A percentile compares a stretch with the other conserved stretches of the same genome.
These are phyloP conservation scores for Corniculantispora saksenae DNA, from an alignment of 2,329 filamentous ascomycete species.

Conservation along the genomic window DNA sequence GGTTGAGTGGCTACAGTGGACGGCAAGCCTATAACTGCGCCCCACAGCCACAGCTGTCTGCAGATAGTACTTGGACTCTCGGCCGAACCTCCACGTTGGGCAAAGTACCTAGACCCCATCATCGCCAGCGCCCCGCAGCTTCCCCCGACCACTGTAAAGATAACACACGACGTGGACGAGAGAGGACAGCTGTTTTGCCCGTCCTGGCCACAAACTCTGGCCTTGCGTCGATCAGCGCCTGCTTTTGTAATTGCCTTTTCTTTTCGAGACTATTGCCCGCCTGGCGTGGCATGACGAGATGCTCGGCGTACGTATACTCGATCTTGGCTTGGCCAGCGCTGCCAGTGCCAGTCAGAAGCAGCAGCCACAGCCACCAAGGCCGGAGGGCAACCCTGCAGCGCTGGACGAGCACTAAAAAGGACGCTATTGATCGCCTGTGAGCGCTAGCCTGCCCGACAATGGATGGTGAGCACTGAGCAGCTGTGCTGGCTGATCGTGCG, in stretches of 20 bases:
- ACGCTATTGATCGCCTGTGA: constrained; percentile 2
- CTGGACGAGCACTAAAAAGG: background rate
- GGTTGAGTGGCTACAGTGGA: background rate
- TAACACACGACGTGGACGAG: background rate
- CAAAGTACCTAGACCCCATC: background rate
- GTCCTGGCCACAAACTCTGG: background rate
- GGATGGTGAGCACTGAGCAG: constrained; percentile 24
- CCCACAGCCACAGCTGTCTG: background rate
- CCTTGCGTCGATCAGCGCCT: background rate
- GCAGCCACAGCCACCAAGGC: background rate
- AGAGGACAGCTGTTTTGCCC: background rate
- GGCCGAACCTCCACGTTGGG: background rate
- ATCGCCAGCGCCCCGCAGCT: too few relatives aligned
- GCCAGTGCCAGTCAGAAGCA: background rate
- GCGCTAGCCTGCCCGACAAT: background rate
- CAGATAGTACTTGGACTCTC: background rate
- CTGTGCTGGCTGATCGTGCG: constrained; percentile 23
- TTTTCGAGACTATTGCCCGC: background rate
- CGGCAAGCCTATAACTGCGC: background rate
- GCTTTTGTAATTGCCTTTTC: background rate
- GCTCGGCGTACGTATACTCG: background rate
- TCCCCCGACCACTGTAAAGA: too few relatives aligned
- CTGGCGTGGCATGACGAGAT: background rate
- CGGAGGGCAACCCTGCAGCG: background rate
- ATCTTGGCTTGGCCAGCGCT: background rate